Evolutionary conservation across 345 rosid species (phyloP).

Genomic region (Turnera subulata): DNA sequence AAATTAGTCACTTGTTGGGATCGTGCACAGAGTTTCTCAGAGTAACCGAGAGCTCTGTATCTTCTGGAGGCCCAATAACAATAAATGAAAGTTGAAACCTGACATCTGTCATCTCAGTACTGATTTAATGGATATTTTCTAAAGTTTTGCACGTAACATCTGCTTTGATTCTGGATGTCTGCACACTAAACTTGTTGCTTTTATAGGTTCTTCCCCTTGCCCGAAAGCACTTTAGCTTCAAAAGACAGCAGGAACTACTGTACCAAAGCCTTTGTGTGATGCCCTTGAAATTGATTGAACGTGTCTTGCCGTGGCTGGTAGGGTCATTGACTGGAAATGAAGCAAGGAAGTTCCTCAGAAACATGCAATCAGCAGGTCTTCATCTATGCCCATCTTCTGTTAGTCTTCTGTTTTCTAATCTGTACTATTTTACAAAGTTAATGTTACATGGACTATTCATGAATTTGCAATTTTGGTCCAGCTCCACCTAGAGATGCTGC

Average conservation of each 20-base stretch:
- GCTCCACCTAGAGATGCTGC: conserved; percentile 69
- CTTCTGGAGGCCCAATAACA: neutral
- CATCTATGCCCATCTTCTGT: conserved; percentile 7
- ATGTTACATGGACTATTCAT: conserved; percentile 8
- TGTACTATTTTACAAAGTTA: neutral
- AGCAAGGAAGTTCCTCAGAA: conserved; percentile 62
- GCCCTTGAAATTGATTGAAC: conserved; percentile 87
- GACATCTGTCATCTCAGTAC: too few relatives aligned
- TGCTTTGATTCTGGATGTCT: conserved; percentile 10
- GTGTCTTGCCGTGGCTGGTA: conserved; percentile 83
- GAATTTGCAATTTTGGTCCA: conserved; percentile 28
- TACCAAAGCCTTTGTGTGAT: conserved; percentile 82
- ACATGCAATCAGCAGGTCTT: conserved; percentile 77
- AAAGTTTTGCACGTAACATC: neutral
- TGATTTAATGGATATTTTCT: too few relatives aligned
- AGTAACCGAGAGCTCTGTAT: neutral
- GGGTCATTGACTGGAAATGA: conserved; percentile 65
- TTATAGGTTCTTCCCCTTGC: conserved; percentile 86
- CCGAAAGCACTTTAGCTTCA: conserved; percentile 61
- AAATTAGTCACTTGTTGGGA: neutral
- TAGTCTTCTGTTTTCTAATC: neutral
- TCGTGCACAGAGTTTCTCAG: conserved; percentile 3
- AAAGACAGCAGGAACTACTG: conserved; percentile 71
- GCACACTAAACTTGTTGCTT: conserved; percentile 23
- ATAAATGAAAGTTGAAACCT: too few relatives aligned